Evolutionary conservation across 495 filamentous ascomycete genomes (phyloP), one percentile per base, ranked within the genome.

Genomic region (Trichoderma reesei): DNA sequence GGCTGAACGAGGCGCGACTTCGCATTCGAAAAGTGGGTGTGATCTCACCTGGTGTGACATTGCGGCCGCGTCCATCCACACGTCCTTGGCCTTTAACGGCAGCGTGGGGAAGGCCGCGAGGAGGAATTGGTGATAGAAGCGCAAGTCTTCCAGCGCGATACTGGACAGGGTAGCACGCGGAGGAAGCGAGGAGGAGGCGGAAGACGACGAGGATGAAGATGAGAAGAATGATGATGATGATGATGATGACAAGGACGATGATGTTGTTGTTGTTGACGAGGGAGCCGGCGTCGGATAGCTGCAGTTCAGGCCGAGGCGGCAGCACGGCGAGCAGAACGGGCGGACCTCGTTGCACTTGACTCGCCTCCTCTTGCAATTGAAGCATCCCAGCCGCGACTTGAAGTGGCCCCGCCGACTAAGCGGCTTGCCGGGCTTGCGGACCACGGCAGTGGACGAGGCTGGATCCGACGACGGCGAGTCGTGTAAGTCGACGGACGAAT

Each of bases 101-200:
- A 80, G 75, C 67, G 80, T 73, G 1, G 80, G 80, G 64, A 79
- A 75, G 16, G 78, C 80, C 7, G 64, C 68, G 20, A 75, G 64
- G 14, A 82, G 68, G 60, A 83, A 81, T 60, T 80, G 75, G 66
- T 81, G 75, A 65, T 80, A 81, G 26, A 80, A 72, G n/a, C 77
- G 70, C 38, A 81, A 72, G 63, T 82, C 78, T 31, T 75, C 64
- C n/a, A 70, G 67, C 8, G 70, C 71, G 61, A 79, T 76, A 13
- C 65, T 16, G 20, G 68, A 31, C 38, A 61, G 33, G 13, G 60
- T n/a, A 18, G 34, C 44, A 39, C 59, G 41, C 5, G 68, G 64
- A 5, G 70, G 63, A 37, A 64, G 59, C 33, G 37, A 37, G 34
- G n/a, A 41, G 11, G 36, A 38, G 16, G 26, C 26, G 26, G 39